phyloP scores from a whole-genome alignment of 2,329 filamentous ascomycete species.

The Venturia asperata region DNA sequence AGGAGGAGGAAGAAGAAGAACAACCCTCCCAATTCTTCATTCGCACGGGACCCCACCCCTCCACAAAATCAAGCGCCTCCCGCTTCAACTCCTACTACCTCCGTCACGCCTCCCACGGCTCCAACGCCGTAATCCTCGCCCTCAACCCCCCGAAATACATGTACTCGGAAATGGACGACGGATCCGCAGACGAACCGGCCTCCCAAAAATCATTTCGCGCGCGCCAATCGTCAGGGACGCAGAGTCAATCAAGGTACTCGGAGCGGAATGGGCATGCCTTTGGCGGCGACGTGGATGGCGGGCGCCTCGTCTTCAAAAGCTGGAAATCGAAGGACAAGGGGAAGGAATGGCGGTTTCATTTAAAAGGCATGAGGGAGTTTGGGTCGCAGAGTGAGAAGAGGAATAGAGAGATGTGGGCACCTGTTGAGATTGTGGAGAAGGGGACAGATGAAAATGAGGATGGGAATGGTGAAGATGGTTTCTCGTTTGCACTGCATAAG shows the following conservation, averaged over 20 bases:
- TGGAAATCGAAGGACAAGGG: constrained; percentile 3
- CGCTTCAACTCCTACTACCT: constrained; percentile 12
- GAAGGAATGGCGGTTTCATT: constrained; percentile 2
- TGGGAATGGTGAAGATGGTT: not conserved
- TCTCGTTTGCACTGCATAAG: constrained; percentile 12
- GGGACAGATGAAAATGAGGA: not conserved
- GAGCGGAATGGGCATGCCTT: not conserved
- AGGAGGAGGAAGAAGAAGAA: not conserved
- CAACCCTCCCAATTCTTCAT: constrained; percentile 5
- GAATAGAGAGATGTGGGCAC: constrained; percentile 11
- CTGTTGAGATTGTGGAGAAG: constrained; percentile 11
- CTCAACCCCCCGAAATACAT: constrained; percentile 10
- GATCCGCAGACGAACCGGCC: not conserved
- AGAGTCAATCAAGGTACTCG: not conserved
- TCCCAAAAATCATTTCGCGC: not conserved
- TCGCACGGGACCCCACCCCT: constrained; percentile 3
- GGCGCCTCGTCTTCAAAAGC: not conserved
- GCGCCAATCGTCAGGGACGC: not conserved
- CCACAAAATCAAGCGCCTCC: constrained; percentile 4
- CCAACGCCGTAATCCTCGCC: constrained; percentile 8
- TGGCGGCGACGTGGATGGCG: not conserved
- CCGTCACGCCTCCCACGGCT: constrained; percentile 1
- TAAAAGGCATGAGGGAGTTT: constrained; percentile 4
- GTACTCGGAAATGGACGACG: constrained; percentile 10
- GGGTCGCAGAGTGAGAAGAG: not conserved